Evolutionary conservation across 495 filamentous ascomycete genomes (phyloP), one percentile per base, ranked within the genome.

Genomic region (Aspergillus incahuasiensis): DNA sequence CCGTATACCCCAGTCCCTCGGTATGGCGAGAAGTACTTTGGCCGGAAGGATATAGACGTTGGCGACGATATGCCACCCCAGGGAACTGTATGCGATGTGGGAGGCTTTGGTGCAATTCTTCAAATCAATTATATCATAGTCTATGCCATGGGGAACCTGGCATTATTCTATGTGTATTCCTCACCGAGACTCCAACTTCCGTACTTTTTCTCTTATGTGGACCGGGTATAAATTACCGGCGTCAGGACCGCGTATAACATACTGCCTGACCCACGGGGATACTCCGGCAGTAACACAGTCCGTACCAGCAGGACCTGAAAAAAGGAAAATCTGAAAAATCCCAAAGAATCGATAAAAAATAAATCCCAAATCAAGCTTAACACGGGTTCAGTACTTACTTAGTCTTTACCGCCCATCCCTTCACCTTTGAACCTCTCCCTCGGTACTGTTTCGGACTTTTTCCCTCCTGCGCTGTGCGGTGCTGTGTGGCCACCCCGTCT

Each of bases 201-300:
- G 62, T 65, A 65, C 62, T 65, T 65, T 65, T 59, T 62, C n/a
- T 54, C 54, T 56, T 59, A 42, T 42, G 62, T 60, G 56, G 56
- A 57, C 62, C 56, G 58, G 68, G 25, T 28, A 8, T 69, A 66
- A 57, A 52, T 34, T 63, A 64, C 63, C 6, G 39, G 44, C 40
- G 58, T 63, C 35, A 60, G 59, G 52, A 64, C 58, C 13, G 43
- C 21, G 61, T 67, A 62, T 58, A 52, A 48, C 53, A 66, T 68
- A 71, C 62, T 59, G 56, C 30, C 9, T 30, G 56, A 58, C 59
- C 60, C 55, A 63, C 62, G 68, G 65, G 60, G 58, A 52, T 64
- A 63, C 61, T 65, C 64, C 66, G 63, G 67, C 63, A 67, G 66
- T 64, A 62, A 60, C 57, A 58, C 52, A 51, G 56, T 28, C 48